A percentile compares a stretch with the other conserved stretches of the same genome.
Evolutionary conservation across 2,329 filamentous ascomycete genomes (phyloP).

Genomic region (Fusarium concolor): DNA sequence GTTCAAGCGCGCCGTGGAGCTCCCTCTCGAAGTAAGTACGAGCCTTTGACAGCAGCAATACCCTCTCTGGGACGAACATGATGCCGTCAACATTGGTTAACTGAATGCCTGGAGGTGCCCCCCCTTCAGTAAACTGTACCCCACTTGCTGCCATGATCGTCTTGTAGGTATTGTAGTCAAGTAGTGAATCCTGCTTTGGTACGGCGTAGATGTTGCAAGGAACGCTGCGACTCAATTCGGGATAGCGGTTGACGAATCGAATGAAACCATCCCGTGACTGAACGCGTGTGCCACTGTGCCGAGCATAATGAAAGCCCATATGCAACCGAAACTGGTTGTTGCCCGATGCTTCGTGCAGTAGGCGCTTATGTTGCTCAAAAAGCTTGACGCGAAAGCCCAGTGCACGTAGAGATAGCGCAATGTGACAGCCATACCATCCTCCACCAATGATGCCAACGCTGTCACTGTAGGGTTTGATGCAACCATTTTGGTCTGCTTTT

Average conservation of each 20-base stretch:
- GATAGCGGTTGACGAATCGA: slow-evolving; percentile 2
- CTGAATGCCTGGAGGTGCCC: background rate
- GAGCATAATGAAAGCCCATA: slow-evolving; percentile 12
- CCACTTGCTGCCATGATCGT: slow-evolving; percentile 1
- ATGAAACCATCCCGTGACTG: slow-evolving; percentile 3
- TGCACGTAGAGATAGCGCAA: background rate
- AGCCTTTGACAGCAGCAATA: background rate
- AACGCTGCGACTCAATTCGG: background rate
- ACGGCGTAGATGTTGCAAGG: slow-evolving; percentile 10
- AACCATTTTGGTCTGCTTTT: background rate
- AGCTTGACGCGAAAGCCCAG: background rate
- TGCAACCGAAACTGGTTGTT: slow-evolving; percentile 12
- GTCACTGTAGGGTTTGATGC: background rate
- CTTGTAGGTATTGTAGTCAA: slow-evolving; percentile 6
- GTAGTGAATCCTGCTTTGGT: background rate
- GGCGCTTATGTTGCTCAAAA: slow-evolving; percentile 5
- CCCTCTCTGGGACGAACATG: slow-evolving; percentile 2
- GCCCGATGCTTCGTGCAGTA: slow-evolving; percentile 9
- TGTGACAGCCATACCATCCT: slow-evolving; percentile 13
- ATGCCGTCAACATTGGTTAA: background rate
- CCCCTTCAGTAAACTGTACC: background rate
- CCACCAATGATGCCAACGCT: slow-evolving; percentile 2
- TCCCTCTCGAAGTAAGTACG: background rate
- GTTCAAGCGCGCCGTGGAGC: background rate
- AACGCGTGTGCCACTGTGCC: slow-evolving; percentile 1